A percentile compares a stretch with the other conserved stretches of the same genome.
phyloP scores from a whole-genome alignment of 306 rosid genomes.

The Lagenaria siceraria region DNA sequence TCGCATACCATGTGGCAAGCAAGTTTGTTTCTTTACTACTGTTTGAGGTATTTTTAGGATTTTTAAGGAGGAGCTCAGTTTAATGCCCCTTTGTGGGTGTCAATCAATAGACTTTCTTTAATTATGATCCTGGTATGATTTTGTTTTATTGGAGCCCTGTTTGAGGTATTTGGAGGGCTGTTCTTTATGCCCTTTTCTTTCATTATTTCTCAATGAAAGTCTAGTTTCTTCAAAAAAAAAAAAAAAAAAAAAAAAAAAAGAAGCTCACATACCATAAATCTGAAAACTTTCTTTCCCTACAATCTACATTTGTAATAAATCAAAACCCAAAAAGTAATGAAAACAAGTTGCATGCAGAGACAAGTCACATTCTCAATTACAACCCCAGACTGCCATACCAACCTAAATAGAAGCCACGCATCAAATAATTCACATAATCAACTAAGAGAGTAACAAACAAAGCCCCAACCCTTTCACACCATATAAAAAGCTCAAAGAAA shows the following conservation, averaged over 20 bases:
- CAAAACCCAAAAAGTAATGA: neutral
- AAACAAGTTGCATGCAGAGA: neutral
- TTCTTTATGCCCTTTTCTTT: too few species aligned
- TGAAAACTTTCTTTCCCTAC: neutral
- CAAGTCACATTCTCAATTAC: neutral
- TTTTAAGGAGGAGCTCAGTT: too few species aligned
- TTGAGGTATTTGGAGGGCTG: too few species aligned
- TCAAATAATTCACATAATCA: neutral
- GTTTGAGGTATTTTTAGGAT: too few species aligned
- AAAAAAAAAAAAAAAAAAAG: too few species aligned
- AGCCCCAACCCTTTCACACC: neutral
- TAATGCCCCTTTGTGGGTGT: too few species aligned
- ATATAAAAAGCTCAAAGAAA: neutral
- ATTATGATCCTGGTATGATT: too few species aligned
- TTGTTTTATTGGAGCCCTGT: too few species aligned
- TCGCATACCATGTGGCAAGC: neutral
- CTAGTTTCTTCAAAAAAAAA: too few species aligned
- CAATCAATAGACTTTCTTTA: too few species aligned
- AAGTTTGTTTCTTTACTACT: too few species aligned
- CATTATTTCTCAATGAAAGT: too few species aligned
- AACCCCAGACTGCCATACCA: neutral
- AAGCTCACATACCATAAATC: neutral
- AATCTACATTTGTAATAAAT: neutral
- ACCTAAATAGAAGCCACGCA: neutral
- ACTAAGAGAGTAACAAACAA: neutral